These are phyloP conservation scores for Emergomyces pasteurianus DNA, from an alignment of 2,329 filamentous ascomycete genomes.

Conservation along the genomic window DNA sequence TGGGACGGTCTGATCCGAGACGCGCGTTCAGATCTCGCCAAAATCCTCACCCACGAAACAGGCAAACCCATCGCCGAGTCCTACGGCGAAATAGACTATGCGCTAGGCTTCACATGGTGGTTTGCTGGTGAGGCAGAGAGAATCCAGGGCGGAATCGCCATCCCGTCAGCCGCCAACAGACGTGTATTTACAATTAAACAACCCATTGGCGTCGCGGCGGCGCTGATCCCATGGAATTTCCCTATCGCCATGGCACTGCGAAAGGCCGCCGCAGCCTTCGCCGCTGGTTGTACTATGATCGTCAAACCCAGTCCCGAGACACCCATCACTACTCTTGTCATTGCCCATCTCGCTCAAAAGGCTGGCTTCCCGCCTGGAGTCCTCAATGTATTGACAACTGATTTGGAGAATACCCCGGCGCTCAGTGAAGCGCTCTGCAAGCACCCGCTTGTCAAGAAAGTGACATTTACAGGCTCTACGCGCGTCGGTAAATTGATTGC, in stretches of 20 bases:
- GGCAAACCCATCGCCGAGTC: constrained; percentile 72
- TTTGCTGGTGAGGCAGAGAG: constrained; percentile 68
- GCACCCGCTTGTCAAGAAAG: constrained; percentile 20
- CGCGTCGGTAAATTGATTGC: constrained; percentile 24
- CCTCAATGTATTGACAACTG: constrained; percentile 25
- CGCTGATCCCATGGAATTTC: constrained; percentile 88
- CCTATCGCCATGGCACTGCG: constrained; percentile 57
- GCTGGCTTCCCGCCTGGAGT: constrained; percentile 25
- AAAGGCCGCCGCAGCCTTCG: constrained; percentile 25
- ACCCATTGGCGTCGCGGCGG: constrained; percentile 69
- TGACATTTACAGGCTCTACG: constrained; percentile 26
- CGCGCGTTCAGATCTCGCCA: constrained; percentile 59
- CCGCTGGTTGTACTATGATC: constrained; percentile 29
- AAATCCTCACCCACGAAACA: constrained; percentile 79
- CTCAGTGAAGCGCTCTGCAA: constrained; percentile 23
- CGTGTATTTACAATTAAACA: constrained; percentile 69
- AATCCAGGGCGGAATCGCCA: constrained; percentile 63
- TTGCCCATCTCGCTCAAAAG: constrained; percentile 22
- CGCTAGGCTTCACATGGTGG: constrained; percentile 68
- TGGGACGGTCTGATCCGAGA: constrained; percentile 55
- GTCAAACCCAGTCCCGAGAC: constrained; percentile 27
- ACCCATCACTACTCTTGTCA: constrained; percentile 21
- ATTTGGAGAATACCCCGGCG: constrained; percentile 20
- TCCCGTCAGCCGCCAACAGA: constrained; percentile 57
- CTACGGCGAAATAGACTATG: constrained; percentile 59